Evolutionary conservation across 176 grass and related monocot species (phyloP).

Genomic region (Carex littledalei): DNA sequence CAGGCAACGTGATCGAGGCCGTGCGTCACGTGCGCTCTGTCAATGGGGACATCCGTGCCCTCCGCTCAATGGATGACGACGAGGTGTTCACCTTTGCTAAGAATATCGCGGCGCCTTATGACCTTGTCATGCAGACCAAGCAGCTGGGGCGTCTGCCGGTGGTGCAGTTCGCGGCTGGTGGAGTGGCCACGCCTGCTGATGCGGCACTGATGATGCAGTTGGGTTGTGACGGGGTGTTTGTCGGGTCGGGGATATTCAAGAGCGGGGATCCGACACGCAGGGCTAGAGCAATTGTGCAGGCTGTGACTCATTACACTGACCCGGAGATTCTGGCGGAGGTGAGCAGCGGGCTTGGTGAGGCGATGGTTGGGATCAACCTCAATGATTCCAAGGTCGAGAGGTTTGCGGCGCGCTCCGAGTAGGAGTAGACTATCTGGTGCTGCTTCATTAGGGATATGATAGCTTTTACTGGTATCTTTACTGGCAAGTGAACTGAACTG

Average conservation of each 20-base stretch:
- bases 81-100: slow-evolving; percentile 58
- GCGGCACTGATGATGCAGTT: slow-evolving; percentile 51
- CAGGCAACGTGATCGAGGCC: slow-evolving; percentile 65
- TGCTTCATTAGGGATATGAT: not conserved
- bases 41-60: slow-evolving; percentile 38
- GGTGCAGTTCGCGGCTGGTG: slow-evolving; percentile 52
- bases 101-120: slow-evolving; percentile 46
- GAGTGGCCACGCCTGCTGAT: slow-evolving; percentile 44
- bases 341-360: slow-evolving; percentile 43
- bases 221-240: slow-evolving; percentile 24
- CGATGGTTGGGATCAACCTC: slow-evolving; percentile 65
- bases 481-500: slow-evolving; percentile 9
- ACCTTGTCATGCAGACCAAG: slow-evolving; percentile 64
- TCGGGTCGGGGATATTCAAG: slow-evolving; percentile 54
- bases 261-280: slow-evolving; percentile 43
- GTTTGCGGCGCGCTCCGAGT: slow-evolving; percentile 51
- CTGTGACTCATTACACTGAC: slow-evolving; percentile 53
- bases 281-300: slow-evolving; percentile 54
- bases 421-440: slow-evolving; percentile 10
- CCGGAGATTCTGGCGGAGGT: slow-evolving; percentile 43
- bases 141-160: slow-evolving; percentile 52
- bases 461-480: slow-evolving; percentile 8
- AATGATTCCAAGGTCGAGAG: slow-evolving; percentile 41
- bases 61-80: slow-evolving; percentile 55
- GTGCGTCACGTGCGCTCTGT: slow-evolving; percentile 59